These are phyloP conservation scores for Schizochytrium sp. DNA, from an alignment of 108 stramenopile species.

Conservation along the genomic window DNA sequence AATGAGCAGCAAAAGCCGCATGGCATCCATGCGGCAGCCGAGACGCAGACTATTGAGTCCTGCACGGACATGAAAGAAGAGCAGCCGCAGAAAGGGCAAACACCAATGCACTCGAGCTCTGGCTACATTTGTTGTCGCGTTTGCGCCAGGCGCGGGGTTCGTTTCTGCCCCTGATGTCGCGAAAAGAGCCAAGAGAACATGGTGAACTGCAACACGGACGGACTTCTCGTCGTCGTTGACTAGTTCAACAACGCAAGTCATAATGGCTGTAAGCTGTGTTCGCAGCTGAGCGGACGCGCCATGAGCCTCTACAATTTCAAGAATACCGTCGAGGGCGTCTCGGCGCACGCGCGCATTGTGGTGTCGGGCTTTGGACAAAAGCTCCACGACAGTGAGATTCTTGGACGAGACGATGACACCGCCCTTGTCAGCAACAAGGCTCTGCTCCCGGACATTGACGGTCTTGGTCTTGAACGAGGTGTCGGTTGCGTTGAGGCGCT, in stretches of 20 bases:
- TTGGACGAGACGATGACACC: not conserved
- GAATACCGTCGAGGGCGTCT: not conserved
- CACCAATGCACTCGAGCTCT: not conserved
- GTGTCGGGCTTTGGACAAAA: not conserved
- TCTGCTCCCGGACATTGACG: not conserved
- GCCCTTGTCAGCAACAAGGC: not conserved
- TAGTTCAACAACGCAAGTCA: not conserved
- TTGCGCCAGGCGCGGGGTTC: too few species aligned
- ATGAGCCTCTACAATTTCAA: not conserved
- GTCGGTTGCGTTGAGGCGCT: not conserved
- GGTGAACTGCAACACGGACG: not conserved
- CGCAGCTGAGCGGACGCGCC: not conserved
- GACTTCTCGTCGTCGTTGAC: slow-evolving; percentile 5
- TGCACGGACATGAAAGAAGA: not conserved
- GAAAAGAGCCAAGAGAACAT: not conserved
- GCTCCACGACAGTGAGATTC: not conserved
- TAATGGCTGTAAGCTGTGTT: not conserved
- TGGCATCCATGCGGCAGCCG: not conserved
- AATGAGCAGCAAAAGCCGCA: not conserved
- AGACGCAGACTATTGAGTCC: not conserved
- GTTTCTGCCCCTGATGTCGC: not conserved
- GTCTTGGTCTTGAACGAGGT: not conserved
- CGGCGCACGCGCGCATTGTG: not conserved
- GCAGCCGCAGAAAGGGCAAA: not conserved
- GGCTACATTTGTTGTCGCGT: not conserved